Base-by-base conservation (phyloP, 2,329 filamentous ascomycete species). In the Aspergillus neoniger region DNA sequence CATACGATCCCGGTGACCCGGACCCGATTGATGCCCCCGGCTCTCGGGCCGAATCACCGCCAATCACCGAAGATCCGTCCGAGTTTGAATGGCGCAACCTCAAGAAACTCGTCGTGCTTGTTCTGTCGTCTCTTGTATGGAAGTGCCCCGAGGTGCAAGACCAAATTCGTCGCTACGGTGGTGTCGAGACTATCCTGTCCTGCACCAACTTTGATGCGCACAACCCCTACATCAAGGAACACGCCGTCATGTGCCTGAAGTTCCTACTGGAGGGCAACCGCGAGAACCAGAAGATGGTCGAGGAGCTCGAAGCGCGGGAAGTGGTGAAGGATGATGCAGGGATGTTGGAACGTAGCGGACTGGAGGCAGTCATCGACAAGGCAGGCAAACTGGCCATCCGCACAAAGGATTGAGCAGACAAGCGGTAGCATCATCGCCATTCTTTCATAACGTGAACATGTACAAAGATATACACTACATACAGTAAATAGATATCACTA, bases 221-320 rank as follows among this genome's bases (percentile, higher is more conserved):
- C 77, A 97, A 97, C 71, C 92, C 92, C 0, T 97, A 94, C 72
- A 93, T 96, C 64, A 91, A 94, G 70, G 94, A 98, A 75, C 91
- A 93, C 65, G 91, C 92, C 2, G 91, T 93, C 53, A 88, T 96
- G 73, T 93, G 91, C 66, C 83, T 96, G n/a, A 93, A 94, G 72
- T 96, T 86, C 68, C 70, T 85, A 19, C 77, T 86, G 6, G 83
- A 86, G 60, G 76, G 77, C 1, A 82, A 82, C 58, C 70, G 73
- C 12, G 80, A 81, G 58, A 80, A 86, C 65, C 83, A 85, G 63
- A 81, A 81, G 60, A 79, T 86, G 66, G 79, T 83, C 4, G 78
- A 81, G 59, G 77, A 79, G 57, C 74, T 83, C 32, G 79, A 80
- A 62, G 79, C 77, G 5, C 74, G 76, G 15, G 76, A 79, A 61